Evolutionary conservation across 1,284 basidiomycete genomes (phyloP).

Genomic region (Trichosporon sp.): DNA sequence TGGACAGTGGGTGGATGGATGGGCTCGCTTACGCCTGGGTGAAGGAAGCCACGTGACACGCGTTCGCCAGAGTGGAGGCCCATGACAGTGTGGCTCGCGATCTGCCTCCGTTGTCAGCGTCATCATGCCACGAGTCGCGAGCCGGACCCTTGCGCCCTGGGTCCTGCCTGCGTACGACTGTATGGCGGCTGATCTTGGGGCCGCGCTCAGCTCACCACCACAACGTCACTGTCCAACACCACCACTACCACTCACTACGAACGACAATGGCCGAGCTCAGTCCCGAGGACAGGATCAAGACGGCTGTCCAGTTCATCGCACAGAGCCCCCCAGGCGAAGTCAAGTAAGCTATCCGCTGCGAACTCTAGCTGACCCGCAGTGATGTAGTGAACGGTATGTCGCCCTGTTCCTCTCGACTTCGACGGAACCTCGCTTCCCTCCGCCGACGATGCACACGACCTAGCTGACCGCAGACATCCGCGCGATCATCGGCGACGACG

Average conservation of each 20-base stretch:
- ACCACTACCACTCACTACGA: not conserved
- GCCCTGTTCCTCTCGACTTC: conserved; percentile 2
- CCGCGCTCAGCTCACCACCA: not conserved
- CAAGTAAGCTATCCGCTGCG: conserved; percentile 50
- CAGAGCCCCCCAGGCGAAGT: conserved; percentile 92
- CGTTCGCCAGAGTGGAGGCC: no score
- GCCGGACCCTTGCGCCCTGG: no score
- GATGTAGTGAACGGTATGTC: conserved; percentile 76
- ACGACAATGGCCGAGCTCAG: conserved; percentile 33
- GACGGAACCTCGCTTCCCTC: no score
- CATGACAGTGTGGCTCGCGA: no score
- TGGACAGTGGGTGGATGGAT: not conserved
- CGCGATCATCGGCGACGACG: conserved; percentile 78
- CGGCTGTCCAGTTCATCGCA: conserved; percentile 68
- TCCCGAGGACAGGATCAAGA: conserved; percentile 37
- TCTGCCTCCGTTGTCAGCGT: not conserved
- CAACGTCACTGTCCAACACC: not conserved
- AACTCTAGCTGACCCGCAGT: conserved; percentile 25
- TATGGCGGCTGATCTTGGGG: not conserved
- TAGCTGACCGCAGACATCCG: conserved; percentile 63
- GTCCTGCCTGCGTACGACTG: not conserved
- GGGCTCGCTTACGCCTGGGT: not conserved
- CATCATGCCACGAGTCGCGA: not conserved
- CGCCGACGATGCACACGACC: no score
- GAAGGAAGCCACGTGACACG: no score